Evolutionary conservation across 2,329 filamentous ascomycete species (phyloP).

Genomic region (Zelopaecilomyces penicillatus): DNA sequence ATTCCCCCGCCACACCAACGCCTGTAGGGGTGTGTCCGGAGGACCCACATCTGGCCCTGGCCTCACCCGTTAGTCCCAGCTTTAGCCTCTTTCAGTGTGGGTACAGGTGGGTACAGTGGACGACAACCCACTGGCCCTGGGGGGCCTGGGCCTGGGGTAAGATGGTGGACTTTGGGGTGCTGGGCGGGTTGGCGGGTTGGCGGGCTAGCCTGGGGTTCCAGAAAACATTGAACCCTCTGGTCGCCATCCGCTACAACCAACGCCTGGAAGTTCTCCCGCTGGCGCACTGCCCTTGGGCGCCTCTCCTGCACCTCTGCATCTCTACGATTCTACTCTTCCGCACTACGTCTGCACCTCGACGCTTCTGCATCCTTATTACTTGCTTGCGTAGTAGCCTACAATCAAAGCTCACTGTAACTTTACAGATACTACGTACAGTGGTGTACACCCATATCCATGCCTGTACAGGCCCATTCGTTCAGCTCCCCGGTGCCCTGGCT

Average conservation of each 20-base stretch:
- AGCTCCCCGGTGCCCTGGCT: too few species aligned
- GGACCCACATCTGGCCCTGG: too few species aligned
- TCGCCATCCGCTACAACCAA: too few species aligned
- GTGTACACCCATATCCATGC: too few species aligned
- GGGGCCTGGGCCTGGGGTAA: constrained; percentile 2
- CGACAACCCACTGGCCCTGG: constrained; percentile 5
- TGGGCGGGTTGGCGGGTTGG: constrained; percentile 3
- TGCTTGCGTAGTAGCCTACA: too few species aligned
- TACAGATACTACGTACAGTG: too few species aligned
- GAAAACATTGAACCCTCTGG: constrained; percentile 2
- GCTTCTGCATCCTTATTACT: background rate
- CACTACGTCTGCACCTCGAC: constrained; percentile 6
- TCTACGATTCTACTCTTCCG: background rate
- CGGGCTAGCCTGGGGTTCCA: constrained; percentile 6
- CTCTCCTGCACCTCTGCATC: background rate
- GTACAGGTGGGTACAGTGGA: too few species aligned
- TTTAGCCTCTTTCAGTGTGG: constrained; percentile 1
- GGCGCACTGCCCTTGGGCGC: background rate
- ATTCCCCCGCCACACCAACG: too few species aligned
- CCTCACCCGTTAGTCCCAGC: background rate
- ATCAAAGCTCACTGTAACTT: too few species aligned
- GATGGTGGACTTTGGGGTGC: background rate
- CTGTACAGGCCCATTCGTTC: too few species aligned
- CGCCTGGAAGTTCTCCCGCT: background rate
- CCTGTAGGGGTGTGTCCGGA: too few species aligned